Percentiles rank a stretch among this genome's conserved stretches.
phyloP scores from a whole-genome alignment of 2,329 filamentous ascomycete genomes.

The Plectosphaerella sp. region DNA sequence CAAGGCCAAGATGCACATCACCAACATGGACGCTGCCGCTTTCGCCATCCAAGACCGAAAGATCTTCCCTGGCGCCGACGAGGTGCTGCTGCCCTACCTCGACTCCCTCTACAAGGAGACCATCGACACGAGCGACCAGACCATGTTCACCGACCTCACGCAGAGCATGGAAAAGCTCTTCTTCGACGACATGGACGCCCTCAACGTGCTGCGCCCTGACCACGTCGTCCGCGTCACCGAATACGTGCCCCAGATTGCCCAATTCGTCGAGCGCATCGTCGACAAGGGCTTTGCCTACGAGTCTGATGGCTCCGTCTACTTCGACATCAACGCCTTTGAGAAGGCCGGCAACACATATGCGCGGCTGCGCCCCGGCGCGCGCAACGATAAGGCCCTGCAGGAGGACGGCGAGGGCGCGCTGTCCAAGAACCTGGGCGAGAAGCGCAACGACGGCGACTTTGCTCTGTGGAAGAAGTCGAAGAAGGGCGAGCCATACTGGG shows the following conservation, averaged over 20 bases:
- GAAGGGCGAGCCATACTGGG: conserved; percentile 86
- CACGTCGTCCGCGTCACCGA: conserved; percentile 87
- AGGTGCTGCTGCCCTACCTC: conserved; percentile 76
- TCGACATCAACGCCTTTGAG: conserved; percentile 85
- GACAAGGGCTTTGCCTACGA: conserved; percentile 83
- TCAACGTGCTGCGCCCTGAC: conserved; percentile 82
- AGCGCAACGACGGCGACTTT: conserved; percentile 79
- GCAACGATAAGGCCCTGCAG: conserved; percentile 75
- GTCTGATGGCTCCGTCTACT: conserved; percentile 84
- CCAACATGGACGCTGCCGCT: conserved; percentile 51
- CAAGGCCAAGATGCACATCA: conserved; percentile 87
- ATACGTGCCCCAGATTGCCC: conserved; percentile 81
- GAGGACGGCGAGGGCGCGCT: conserved; percentile 89
- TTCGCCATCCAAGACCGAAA: conserved; percentile 41
- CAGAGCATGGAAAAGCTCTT: conserved; percentile 84
- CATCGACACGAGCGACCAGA: conserved; percentile 57
- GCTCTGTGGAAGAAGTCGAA: conserved; percentile 93
- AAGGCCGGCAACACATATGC: conserved; percentile 81
- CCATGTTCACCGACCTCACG: conserved; percentile 82
- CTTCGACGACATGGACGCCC: conserved; percentile 76
- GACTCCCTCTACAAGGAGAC: conserved; percentile 64
- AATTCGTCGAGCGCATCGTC: conserved; percentile 78
- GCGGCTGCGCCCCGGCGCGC: conserved; percentile 77
- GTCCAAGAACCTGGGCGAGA: conserved; percentile 56
- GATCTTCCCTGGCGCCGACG: conserved; percentile 52